Evolutionary conservation across 75 land plant genomes (phyloP).

Genomic region (Picea glauca): DNA sequence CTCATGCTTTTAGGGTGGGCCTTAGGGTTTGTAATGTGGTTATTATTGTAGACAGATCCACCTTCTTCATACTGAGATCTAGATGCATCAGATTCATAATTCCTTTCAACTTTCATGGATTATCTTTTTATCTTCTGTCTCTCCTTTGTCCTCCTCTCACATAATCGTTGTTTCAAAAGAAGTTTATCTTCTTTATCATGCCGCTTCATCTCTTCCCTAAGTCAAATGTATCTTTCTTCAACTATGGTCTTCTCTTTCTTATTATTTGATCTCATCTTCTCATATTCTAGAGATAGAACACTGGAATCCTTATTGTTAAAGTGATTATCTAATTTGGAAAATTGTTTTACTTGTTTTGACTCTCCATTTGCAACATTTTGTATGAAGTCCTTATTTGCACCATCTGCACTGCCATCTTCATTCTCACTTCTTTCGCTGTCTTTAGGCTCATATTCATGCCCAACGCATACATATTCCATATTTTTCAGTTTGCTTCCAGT

Average conservation of each 20-base stretch:
- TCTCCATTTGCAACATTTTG: too few species aligned
- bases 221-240: slow-evolving; percentile 48
- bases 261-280: too few species aligned
- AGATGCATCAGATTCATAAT: slow-evolving; percentile 22
- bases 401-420: too few species aligned
- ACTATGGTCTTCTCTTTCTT: slow-evolving; percentile 20
- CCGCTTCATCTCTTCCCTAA: slow-evolving; percentile 59
- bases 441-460: background rate
- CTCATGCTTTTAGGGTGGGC: background rate
- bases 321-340: too few species aligned
- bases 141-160: slow-evolving; percentile 50
- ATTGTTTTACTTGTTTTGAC: too few species aligned
- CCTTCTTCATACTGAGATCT: slow-evolving; percentile 29
- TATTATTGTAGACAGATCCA: background rate
- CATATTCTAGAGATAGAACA: too few species aligned
- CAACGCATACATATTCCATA: background rate
- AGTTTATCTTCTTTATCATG: slow-evolving; percentile 78
- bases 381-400: too few species aligned
- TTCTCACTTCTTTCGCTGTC: background rate
- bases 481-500: background rate
- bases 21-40: too few species aligned
- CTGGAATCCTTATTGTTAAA: too few species aligned
- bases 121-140: slow-evolving; percentile 55
- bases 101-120: slow-evolving; percentile 24
- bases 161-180: slow-evolving; percentile 48